These are phyloP conservation scores for Debaryomycetaceae sp. DNA, from an alignment of 1,139 yeast genomes.

Conservation along the genomic window DNA sequence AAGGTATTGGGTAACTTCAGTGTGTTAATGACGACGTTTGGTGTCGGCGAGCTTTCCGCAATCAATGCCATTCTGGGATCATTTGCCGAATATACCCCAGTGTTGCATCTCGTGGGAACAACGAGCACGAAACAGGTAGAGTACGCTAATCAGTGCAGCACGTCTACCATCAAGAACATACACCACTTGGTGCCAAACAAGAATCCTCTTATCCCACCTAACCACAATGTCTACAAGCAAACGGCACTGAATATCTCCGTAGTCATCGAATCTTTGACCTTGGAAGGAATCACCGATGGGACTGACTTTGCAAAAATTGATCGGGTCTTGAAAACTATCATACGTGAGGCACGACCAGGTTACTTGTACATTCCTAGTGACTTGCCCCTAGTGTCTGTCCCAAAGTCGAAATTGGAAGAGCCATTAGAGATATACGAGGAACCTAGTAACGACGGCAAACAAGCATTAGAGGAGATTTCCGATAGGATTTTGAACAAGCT, in stretches of 20 bases:
- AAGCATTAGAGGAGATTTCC: conserved; percentile 37
- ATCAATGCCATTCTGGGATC: conserved; percentile 83
- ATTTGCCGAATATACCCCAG: conserved; percentile 74
- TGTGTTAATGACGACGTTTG: conserved; percentile 62
- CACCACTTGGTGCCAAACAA: conserved; percentile 72
- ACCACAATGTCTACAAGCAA: conserved; percentile 63
- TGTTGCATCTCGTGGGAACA: conserved; percentile 82
- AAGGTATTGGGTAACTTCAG: conserved; percentile 45
- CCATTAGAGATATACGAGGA: conserved; percentile 4
- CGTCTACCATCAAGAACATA: conserved; percentile 24
- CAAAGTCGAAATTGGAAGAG: conserved; percentile 25
- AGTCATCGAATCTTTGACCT: conserved; percentile 52
- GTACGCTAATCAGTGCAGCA: conserved; percentile 21
- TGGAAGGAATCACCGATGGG: conserved; percentile 45
- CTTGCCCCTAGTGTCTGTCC: conserved; percentile 51
- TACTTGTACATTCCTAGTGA: conserved; percentile 75
- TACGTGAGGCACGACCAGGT: conserved; percentile 68
- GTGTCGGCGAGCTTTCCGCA: conserved; percentile 87
- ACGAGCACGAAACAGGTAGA: conserved; percentile 33
- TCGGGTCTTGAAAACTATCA: conserved; percentile 54
- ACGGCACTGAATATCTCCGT: conserved; percentile 61
- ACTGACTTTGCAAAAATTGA: conserved; percentile 52
- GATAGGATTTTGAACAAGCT: conserved; percentile 46
- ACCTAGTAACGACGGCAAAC: conserved; percentile 26
- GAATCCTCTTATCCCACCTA: conserved; percentile 43